Conservation (phyloP, 305 asterid genomes). For the Fraxinus greggii region DNA sequence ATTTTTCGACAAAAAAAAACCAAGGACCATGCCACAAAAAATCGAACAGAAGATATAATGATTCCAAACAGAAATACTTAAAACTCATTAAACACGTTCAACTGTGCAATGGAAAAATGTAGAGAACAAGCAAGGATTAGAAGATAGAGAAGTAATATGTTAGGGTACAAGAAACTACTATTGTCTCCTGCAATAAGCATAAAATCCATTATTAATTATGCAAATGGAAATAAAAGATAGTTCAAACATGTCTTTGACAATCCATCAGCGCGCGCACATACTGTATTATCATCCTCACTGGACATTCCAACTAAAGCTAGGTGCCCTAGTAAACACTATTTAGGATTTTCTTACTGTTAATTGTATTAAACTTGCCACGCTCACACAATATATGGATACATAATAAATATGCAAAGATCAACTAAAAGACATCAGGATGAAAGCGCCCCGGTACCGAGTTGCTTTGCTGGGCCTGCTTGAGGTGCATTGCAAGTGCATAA, state of each 20-base stretch:
- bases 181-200: background rate
- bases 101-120: background rate
- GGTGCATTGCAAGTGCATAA: constrained; percentile 85
- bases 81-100: background rate
- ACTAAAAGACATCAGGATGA: constrained; percentile 79
- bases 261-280: background rate
- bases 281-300: background rate
- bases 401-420: background rate
- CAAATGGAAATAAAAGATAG: background rate
- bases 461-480: constrained; percentile 83
- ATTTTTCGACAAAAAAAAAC: too few relatives aligned
- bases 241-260: background rate
- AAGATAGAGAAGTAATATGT: background rate
- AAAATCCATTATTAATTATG: background rate
- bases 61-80: background rate
- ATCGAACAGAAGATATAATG: background rate
- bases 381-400: background rate
- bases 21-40: background rate
- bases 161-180: background rate
- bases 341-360: background rate
- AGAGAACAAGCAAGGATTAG: background rate
- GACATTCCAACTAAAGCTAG: background rate
- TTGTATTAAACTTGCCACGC: background rate
- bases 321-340: background rate
- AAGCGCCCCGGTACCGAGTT: constrained; percentile 68